Evolutionary conservation across 768 basidiomycete genomes (phyloP).

Genomic region (Lactarius tabidus): DNA sequence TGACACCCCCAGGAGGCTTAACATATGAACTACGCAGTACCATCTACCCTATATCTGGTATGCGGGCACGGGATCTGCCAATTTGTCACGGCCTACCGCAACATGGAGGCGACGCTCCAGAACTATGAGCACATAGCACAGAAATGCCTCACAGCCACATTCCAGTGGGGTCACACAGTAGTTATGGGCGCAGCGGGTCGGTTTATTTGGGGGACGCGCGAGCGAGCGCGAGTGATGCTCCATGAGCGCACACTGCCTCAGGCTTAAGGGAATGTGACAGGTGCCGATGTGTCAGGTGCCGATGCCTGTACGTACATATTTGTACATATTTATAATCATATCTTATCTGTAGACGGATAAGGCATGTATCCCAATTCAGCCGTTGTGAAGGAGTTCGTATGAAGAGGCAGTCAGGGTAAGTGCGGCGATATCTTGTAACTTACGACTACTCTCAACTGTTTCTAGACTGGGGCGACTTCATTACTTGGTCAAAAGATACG

Average conservation of each 20-base stretch:
- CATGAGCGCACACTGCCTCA: too few species aligned
- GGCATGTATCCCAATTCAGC: too few species aligned
- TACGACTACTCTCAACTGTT: background rate
- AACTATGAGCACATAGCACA: constrained; percentile 64
- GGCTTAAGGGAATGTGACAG: too few species aligned
- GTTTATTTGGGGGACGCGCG: constrained; percentile 88
- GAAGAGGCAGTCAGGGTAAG: constrained; percentile 57
- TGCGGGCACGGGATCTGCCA: constrained; percentile 89
- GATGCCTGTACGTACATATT: too few species aligned
- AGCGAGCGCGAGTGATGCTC: too few species aligned
- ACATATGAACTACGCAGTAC: constrained; percentile 41
- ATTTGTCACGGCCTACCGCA: constrained; percentile 93
- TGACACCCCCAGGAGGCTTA: constrained; percentile 16
- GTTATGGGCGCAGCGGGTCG: too few species aligned
- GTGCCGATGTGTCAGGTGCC: too few species aligned
- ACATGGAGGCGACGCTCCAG: constrained; percentile 77
- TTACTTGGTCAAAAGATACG: constrained; percentile 87
- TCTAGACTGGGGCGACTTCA: constrained; percentile 46
- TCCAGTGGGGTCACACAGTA: constrained; percentile 66
- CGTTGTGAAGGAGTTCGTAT: constrained; percentile 97
- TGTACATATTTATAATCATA: too few species aligned
- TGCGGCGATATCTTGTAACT: constrained; percentile 5
- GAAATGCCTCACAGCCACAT: constrained; percentile 32
- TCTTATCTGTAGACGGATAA: too few species aligned
- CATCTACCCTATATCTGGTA: constrained; percentile 80